These are phyloP conservation scores for grape (Vitis vinifera) DNA, from an alignment of 164 flowering plant genomes.

Conservation along the genomic window DNA sequence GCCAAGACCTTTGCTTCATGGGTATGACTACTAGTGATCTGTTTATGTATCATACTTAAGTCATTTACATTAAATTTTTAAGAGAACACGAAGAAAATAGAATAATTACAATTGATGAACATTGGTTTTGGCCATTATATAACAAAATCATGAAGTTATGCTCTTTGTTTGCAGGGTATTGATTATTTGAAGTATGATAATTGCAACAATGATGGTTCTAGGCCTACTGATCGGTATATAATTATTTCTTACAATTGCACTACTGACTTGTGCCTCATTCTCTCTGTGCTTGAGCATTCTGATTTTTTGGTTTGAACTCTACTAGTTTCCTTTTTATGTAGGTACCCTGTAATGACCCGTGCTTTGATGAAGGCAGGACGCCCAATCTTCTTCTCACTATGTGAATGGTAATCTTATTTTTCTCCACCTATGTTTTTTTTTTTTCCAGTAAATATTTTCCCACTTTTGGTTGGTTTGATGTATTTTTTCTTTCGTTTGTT, in stretches of 20 bases:
- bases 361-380: slow-evolving; percentile 63
- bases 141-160: neutral
- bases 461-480: neutral
- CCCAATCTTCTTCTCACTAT: slow-evolving; percentile 64
- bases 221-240: slow-evolving; percentile 38
- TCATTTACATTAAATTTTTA: neutral
- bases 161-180: slow-evolving; percentile 29
- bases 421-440: no score
- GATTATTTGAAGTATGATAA: slow-evolving; percentile 57
- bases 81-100: no score
- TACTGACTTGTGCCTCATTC: neutral
- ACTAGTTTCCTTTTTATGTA: slow-evolving; percentile 12
- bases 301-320: neutral
- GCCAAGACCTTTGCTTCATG: slow-evolving; percentile 46
- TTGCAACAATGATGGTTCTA: slow-evolving; percentile 36
- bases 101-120: neutral
- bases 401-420: slow-evolving; percentile 54
- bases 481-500: slow-evolving; percentile 4
- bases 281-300: neutral
- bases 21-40: slow-evolving; percentile 16
- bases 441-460: neutral
- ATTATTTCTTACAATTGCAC: neutral
- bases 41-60: neutral
- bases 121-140: neutral
- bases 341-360: slow-evolving; percentile 64